Percentiles rank a stretch among this genome's conserved stretches.
phyloP scores from a whole-genome alignment of 345 rosid genomes.

The Cardamine resedifolia region DNA sequence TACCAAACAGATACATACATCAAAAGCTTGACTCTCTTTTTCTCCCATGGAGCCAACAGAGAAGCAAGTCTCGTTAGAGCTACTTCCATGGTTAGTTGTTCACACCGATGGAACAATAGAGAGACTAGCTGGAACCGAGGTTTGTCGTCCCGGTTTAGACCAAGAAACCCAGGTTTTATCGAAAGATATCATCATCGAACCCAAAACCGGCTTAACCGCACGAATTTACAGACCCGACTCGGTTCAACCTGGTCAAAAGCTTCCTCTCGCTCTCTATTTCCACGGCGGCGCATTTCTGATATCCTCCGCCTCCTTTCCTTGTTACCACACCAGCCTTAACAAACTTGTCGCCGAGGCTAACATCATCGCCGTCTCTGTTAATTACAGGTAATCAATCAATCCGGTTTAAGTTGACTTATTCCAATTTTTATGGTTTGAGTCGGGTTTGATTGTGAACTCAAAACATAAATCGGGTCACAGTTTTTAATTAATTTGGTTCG shows the following conservation, averaged over 20 bases:
- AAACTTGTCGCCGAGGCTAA: conserved; percentile 55
- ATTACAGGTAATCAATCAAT: conserved; percentile 51
- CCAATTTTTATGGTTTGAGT: background rate
- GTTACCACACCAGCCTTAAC: conserved; percentile 66
- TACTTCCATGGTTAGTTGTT: conserved; percentile 62
- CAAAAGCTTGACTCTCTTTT: background rate
- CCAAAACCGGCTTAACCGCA: conserved; percentile 54
- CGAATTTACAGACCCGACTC: conserved; percentile 59
- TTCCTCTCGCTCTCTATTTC: conserved; percentile 69
- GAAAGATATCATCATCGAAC: conserved; percentile 55
- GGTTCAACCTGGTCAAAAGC: conserved; percentile 29
- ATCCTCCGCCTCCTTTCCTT: conserved; percentile 53
- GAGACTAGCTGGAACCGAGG: conserved; percentile 59
- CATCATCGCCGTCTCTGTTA: conserved; percentile 56
- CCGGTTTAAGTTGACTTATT: conserved; percentile 12
- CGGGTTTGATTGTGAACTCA: background rate
- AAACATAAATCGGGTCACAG: background rate
- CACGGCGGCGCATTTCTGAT: conserved; percentile 88
- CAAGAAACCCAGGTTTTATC: conserved; percentile 55
- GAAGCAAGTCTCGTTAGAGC: conserved; percentile 45
- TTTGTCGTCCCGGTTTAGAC: conserved; percentile 58
- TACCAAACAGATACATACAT: background rate
- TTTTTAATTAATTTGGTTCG: no score
- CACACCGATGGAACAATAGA: conserved; percentile 57
- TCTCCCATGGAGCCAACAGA: conserved; percentile 43